Conservation (phyloP, 352 stramenopile genomes). For the Phytophthora cactorum region DNA sequence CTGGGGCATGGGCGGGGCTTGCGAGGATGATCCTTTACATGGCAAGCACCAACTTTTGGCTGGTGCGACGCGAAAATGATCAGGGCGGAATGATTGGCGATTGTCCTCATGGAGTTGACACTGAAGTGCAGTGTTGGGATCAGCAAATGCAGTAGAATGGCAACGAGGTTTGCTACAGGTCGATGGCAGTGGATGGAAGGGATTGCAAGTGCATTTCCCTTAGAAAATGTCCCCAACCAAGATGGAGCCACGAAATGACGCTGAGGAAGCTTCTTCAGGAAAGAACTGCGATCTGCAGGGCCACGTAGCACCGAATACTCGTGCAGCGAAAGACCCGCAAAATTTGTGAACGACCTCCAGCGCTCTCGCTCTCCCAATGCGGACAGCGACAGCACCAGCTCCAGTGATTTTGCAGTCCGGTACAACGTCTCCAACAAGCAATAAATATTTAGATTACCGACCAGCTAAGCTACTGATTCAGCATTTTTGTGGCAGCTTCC, state of each 20-base stretch:
- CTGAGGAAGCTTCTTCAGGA: conserved; percentile 23
- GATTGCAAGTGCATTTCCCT: background rate
- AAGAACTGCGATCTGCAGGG: conserved; percentile 28
- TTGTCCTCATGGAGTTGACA: conserved; percentile 6
- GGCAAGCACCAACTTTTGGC: conserved; percentile 13
- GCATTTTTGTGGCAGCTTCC: background rate
- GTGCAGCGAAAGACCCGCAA: conserved; percentile 31
- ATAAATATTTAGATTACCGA: background rate
- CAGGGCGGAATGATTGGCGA: conserved; percentile 24
- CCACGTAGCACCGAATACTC: conserved; percentile 31
- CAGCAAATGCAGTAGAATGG: background rate
- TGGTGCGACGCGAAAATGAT: conserved; percentile 28
- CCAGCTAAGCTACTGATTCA: background rate
- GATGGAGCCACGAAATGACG: conserved; percentile 13
- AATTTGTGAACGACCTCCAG: conserved; percentile 16
- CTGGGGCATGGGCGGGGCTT: conserved; percentile 6
- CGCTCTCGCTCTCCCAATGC: conserved; percentile 5
- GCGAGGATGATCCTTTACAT: conserved; percentile 31
- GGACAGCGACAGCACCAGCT: background rate
- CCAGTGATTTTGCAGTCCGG: background rate
- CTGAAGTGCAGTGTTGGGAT: background rate
- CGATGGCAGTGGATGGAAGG: background rate
- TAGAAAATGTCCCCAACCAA: background rate
- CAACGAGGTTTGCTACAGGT: background rate
- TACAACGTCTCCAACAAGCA: too few species aligned